Percentiles rank a stretch among this genome's conserved stretches.
Evolutionary conservation across 352 stramenopile genomes (phyloP).

Genomic region (Thalassiosira exigua): DNA sequence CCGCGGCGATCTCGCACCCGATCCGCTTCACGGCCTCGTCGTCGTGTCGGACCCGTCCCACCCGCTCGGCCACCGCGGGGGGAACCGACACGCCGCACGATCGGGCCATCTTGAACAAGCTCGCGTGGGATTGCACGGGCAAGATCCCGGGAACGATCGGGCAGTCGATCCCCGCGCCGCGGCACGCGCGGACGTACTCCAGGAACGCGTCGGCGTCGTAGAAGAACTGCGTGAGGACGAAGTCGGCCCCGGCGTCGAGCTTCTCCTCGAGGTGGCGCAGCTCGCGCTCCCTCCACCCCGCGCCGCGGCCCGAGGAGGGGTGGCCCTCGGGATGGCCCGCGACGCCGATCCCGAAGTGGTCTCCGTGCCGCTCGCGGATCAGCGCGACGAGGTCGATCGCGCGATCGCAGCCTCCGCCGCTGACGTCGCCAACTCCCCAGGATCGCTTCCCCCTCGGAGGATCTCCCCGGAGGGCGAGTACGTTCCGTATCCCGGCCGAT

Average conservation of each 20-base stretch:
- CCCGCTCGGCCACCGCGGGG: constrained; percentile 84
- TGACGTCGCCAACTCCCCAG: constrained; percentile 89
- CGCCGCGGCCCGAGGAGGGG: constrained; percentile 84
- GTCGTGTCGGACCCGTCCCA: constrained; percentile 94
- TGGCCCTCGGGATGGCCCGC: constrained; percentile 98
- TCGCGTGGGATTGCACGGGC: constrained; percentile 97
- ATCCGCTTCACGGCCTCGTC: constrained; percentile 92
- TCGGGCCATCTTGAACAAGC: constrained; percentile 98
- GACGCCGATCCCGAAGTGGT: constrained; percentile 96
- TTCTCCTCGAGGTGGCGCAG: constrained; percentile 98
- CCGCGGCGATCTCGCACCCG: constrained; percentile 93
- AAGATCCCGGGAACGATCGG: constrained; percentile 99
- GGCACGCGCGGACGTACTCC: constrained; percentile 92
- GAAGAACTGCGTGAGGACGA: constrained; percentile 99
- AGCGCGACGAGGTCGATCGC: constrained; percentile 96
- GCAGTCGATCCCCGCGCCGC: constrained; percentile 90
- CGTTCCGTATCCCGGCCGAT: constrained; percentile 96
- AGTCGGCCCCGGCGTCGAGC: constrained; percentile 95
- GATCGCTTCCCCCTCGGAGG: constrained; percentile 90
- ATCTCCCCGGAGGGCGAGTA: constrained; percentile 97
- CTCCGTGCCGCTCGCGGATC: constrained; percentile 93
- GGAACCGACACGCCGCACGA: constrained; percentile 98
- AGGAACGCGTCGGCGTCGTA: constrained; percentile 96
- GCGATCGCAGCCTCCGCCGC: constrained; percentile 89
- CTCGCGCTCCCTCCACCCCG: constrained; percentile 86